Evolutionary conservation across 2,329 filamentous ascomycete genomes (phyloP).

Genomic region (Dactylellina cionopaga): DNA sequence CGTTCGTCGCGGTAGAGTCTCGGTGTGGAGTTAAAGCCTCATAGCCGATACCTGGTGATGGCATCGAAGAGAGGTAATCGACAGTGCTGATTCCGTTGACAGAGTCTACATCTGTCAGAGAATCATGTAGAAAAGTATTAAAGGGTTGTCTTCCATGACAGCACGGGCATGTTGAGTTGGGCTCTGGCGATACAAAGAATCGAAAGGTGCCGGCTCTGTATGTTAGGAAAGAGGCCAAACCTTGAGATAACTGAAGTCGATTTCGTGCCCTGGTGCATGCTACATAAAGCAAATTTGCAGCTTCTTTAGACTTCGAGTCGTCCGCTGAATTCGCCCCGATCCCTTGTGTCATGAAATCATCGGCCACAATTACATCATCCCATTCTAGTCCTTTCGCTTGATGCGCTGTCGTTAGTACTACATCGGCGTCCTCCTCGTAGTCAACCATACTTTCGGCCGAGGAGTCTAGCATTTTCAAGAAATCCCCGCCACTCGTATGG

Average conservation of each 20-base stretch:
- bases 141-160: slow-evolving; percentile 30
- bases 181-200: slow-evolving; percentile 36
- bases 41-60: slow-evolving; percentile 38
- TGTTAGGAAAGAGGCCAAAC: slow-evolving; percentile 16
- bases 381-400: slow-evolving; percentile 54
- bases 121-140: slow-evolving; percentile 27
- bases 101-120: neutral
- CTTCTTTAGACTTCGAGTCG: slow-evolving; percentile 13
- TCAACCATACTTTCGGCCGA: slow-evolving; percentile 27
- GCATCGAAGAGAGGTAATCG: slow-evolving; percentile 18
- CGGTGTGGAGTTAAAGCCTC: slow-evolving; percentile 29
- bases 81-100: neutral
- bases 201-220: slow-evolving; percentile 23
- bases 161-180: slow-evolving; percentile 18
- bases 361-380: slow-evolving; percentile 52
- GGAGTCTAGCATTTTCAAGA: slow-evolving; percentile 31
- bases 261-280: slow-evolving; percentile 45
- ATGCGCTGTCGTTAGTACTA: slow-evolving; percentile 50
- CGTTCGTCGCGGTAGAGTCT: slow-evolving; percentile 11
- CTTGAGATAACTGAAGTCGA: slow-evolving; percentile 37
- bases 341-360: slow-evolving; percentile 41
- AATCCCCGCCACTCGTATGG: slow-evolving; percentile 11
- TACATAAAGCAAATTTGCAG: slow-evolving; percentile 45
- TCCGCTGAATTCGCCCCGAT: neutral
- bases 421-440: slow-evolving; percentile 39